phyloP scores from a whole-genome alignment of 768 basidiomycete species.

The Dentipellis fragilis region DNA sequence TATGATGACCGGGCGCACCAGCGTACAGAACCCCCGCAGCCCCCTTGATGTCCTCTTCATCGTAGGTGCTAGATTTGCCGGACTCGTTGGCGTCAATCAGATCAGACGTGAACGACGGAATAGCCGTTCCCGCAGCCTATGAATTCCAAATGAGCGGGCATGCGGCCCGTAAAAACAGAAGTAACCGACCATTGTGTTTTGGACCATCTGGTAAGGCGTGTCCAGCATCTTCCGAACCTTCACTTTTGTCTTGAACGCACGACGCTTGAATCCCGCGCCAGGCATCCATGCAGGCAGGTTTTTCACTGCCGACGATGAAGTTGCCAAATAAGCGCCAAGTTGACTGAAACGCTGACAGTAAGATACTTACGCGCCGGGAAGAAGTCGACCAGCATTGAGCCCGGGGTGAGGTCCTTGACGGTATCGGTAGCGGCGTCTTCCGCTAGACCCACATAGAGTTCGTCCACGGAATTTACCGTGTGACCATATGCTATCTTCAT shows the following conservation, averaged over 20 bases:
- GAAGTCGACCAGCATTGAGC: conserved; percentile 24
- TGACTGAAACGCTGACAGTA: neutral
- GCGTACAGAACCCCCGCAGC: conserved; percentile 12
- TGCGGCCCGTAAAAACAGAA: neutral
- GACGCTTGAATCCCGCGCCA: conserved; percentile 14
- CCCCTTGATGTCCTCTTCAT: conserved; percentile 14
- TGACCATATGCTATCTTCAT: conserved; percentile 25
- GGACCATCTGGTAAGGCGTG: conserved; percentile 13
- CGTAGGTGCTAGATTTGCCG: neutral
- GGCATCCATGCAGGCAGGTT: conserved; percentile 14
- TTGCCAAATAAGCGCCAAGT: neutral
- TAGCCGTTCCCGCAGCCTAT: conserved; percentile 13
- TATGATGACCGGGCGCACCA: conserved; percentile 1
- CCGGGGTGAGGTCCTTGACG: conserved; percentile 16
- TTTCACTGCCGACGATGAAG: conserved; percentile 5
- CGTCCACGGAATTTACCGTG: conserved; percentile 19
- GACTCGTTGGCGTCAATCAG: conserved; percentile 8
- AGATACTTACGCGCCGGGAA: conserved; percentile 21
- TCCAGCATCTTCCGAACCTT: conserved; percentile 13
- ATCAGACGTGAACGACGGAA: conserved; percentile 12
- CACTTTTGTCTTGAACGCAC: conserved; percentile 9
- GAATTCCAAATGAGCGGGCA: neutral
- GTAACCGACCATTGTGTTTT: conserved; percentile 3
- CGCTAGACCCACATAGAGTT: conserved; percentile 20
- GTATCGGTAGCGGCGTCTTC: conserved; percentile 17